Conservation (phyloP, 2,329 filamentous ascomycete species). For the Diplodia scrobiculata region DNA sequence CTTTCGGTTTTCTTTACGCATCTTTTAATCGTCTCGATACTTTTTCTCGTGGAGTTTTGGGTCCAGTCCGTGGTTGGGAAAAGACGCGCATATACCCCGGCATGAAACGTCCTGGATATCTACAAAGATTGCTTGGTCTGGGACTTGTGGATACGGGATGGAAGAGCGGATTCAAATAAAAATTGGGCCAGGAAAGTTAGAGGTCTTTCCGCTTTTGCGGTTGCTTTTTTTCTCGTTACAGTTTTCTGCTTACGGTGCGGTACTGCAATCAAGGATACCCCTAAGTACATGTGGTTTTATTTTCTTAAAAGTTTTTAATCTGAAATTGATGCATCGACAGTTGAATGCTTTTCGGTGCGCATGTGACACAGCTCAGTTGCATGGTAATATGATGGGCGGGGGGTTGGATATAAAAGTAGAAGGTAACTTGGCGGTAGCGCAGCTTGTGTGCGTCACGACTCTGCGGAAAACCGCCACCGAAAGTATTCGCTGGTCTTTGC, state of each 20-base stretch:
- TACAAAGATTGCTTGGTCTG: background rate
- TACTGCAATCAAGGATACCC: slow-evolving; percentile 10
- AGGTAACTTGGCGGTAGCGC: no score
- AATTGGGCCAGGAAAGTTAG: background rate
- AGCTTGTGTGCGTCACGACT: no score
- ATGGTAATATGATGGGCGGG: no score
- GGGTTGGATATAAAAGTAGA: no score
- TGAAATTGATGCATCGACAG: background rate
- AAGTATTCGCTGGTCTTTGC: no score
- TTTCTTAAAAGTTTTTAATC: background rate
- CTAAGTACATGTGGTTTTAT: background rate
- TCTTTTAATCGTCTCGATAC: background rate
- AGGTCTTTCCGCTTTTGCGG: background rate
- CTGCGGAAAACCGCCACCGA: no score
- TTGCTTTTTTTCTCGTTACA: background rate
- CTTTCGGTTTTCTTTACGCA: no score
- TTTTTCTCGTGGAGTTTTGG: background rate
- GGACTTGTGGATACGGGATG: background rate
- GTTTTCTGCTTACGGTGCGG: background rate
- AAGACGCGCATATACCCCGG: background rate
- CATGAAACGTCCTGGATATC: background rate
- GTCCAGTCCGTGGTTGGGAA: background rate
- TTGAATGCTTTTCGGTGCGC: background rate
- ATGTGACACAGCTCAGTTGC: background rate
- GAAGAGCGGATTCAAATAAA: background rate